These are phyloP conservation scores for Fusarium floridanum DNA, from an alignment of 2,329 filamentous ascomycete species.

Conservation along the genomic window DNA sequence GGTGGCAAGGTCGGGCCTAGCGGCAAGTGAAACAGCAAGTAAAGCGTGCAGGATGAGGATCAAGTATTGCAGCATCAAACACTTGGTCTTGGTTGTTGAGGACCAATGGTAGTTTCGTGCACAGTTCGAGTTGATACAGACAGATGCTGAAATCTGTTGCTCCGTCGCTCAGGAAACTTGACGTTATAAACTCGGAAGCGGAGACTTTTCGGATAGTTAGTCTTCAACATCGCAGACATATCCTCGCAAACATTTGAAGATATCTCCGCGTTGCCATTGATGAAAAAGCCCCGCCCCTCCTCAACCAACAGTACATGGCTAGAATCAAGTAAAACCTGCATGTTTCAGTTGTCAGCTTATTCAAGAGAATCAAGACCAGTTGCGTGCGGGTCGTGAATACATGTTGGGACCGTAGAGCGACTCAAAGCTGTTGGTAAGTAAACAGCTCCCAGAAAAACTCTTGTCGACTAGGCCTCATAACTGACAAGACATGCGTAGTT, in stretches of 20 bases:
- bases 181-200: slow-evolving; percentile 42
- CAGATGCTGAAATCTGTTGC: neutral
- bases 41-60: slow-evolving; percentile 20
- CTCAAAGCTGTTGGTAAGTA: neutral
- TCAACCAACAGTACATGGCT: neutral
- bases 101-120: slow-evolving; percentile 12
- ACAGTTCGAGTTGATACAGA: slow-evolving; percentile 9
- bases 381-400: neutral
- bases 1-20: slow-evolving; percentile 45
- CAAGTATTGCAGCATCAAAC: slow-evolving; percentile 22
- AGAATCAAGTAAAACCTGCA: neutral
- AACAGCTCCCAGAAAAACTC: neutral
- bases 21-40: slow-evolving; percentile 17
- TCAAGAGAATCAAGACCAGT: neutral
- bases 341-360: neutral
- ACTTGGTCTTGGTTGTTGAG: slow-evolving; percentile 8
- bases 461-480: slow-evolving; percentile 9
- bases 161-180: neutral
- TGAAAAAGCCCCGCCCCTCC: slow-evolving; percentile 28
- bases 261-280: slow-evolving; percentile 26
- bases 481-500: slow-evolving; percentile 46
- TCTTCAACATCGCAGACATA: slow-evolving; percentile 21
- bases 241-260: slow-evolving; percentile 29
- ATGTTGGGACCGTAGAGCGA: neutral
- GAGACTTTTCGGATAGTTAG: slow-evolving; percentile 51